Evolutionary conservation across 208 protist genomes (phyloP).

Genomic region (Leishmania guyanensis): DNA sequence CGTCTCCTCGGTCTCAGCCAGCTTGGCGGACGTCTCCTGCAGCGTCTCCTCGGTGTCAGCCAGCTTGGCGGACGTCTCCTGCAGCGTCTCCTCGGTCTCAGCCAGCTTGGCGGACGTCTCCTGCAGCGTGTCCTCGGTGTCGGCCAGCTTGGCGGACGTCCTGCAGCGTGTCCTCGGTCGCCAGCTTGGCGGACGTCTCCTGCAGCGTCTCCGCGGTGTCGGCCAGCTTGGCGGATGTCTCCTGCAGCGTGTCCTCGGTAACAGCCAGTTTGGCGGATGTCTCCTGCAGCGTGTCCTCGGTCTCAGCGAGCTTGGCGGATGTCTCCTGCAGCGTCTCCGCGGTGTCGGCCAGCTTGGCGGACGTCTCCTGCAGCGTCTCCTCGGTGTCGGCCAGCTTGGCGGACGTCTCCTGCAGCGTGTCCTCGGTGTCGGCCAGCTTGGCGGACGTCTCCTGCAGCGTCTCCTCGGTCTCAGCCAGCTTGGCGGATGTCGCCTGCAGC

Average conservation of each 20-base stretch:
- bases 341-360: not conserved
- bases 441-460: not conserved
- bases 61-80: slow-evolving; percentile 29
- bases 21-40: slow-evolving; percentile 24
- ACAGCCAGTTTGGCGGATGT: too few species aligned
- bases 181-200: slow-evolving; percentile 24
- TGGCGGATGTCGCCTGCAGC: not conserved
- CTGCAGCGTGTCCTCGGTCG: slow-evolving; percentile 10
- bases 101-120: slow-evolving; percentile 26
- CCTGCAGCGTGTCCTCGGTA: slow-evolving; percentile 7
- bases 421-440: not conserved
- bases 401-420: not conserved
- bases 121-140: slow-evolving; percentile 40
- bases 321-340: not conserved
- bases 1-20: too few species aligned
- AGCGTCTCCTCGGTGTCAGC: slow-evolving; percentile 37
- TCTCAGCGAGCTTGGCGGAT: not conserved
- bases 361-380: not conserved
- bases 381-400: not conserved
- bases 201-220: slow-evolving; percentile 40
- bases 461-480: not conserved
- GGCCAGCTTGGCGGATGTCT: slow-evolving; percentile 25
- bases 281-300: too few species aligned
- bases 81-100: slow-evolving; percentile 8
- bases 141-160: slow-evolving; percentile 27